Base-by-base conservation (phyloP, 2,329 filamentous ascomycete genomes). In the Zopfia rhizophila region DNA sequence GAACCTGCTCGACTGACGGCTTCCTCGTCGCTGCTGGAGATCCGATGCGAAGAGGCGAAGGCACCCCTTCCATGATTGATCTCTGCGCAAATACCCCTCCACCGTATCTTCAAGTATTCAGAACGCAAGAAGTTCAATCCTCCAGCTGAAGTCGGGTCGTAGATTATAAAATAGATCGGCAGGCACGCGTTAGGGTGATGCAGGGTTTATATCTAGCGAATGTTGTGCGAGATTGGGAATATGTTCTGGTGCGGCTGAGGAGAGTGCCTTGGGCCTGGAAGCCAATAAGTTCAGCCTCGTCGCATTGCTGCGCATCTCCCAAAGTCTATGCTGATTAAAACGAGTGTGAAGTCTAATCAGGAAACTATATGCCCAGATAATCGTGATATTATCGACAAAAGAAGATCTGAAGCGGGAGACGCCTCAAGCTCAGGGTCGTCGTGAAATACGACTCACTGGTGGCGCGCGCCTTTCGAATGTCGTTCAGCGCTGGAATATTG, bases 41-140 rank as follows among this genome's bases (percentile, higher is more conserved):
- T 41, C 65, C 66, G 22, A 64, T 55, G 14, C 61, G 61, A 37
- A 72, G 63, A 25, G 60, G 57, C 36, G 55, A 58, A 3, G 68
- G 68, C 6, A 69, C 54, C 29, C 44, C 52, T 19, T 61, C 61
- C 64, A 72, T 70, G 28, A 18, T 41, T 47, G 51, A 29, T 40
- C 35, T 44, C 24, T 18, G 23, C 16, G 17, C 29, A 21, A 27
- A n/a, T 27, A n/a, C n/a, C n/a, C 33, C 25, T 31, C 39, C 6
- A 27, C n/a, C n/a, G n/a, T n/a, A n/a, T n/a, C n/a, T n/a, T n/a
- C n/a, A n/a, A n/a, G n/a, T n/a, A n/a, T n/a, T n/a, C n/a, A n/a
- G n/a, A n/a, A n/a, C n/a, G n/a, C n/a, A n/a, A n/a, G n/a, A n/a
- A n/a, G n/a, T n/a, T n/a, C n/a, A n/a, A n/a, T n/a, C n/a, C n/a